Percentiles rank a stretch among this genome's conserved stretches.
Conservation (phyloP, 208 protist genomes). For the Crithidia acanthocephali region DNA sequence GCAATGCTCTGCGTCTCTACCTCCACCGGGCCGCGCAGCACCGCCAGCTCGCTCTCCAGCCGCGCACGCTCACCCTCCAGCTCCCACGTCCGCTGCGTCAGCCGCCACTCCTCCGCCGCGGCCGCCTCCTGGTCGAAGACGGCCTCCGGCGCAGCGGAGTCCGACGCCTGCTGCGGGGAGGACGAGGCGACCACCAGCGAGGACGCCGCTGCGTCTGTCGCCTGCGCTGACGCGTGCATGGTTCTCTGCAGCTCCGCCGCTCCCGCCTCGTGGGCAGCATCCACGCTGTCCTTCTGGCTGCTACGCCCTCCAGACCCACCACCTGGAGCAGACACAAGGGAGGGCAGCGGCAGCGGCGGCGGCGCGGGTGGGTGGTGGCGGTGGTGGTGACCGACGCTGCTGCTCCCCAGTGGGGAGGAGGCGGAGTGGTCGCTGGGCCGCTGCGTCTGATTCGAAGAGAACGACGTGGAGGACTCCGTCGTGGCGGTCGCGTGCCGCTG, state of each 20-base stretch:
- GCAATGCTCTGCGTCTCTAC: constrained; percentile 31
- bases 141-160: no score
- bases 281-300: background rate
- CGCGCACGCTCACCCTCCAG: constrained; percentile 40
- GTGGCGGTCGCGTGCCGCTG: background rate
- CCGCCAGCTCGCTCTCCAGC: constrained; percentile 45
- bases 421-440: background rate
- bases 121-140: background rate
- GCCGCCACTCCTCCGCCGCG: constrained; percentile 35
- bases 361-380: background rate
- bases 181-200: no score
- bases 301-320: background rate
- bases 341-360: constrained; percentile 6
- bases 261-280: no score
- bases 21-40: constrained; percentile 36
- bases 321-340: background rate
- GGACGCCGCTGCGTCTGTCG: no score
- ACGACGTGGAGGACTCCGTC: background rate
- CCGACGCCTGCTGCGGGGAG: no score
- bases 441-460: background rate
- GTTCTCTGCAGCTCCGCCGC: no score
- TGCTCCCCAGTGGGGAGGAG: background rate
- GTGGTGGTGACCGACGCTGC: background rate
- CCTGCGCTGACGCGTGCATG: no score
- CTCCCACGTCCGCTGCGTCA: constrained; percentile 24